phyloP scores from a whole-genome alignment of 1,284 basidiomycete species.

The Anthracocystis setariae region DNA sequence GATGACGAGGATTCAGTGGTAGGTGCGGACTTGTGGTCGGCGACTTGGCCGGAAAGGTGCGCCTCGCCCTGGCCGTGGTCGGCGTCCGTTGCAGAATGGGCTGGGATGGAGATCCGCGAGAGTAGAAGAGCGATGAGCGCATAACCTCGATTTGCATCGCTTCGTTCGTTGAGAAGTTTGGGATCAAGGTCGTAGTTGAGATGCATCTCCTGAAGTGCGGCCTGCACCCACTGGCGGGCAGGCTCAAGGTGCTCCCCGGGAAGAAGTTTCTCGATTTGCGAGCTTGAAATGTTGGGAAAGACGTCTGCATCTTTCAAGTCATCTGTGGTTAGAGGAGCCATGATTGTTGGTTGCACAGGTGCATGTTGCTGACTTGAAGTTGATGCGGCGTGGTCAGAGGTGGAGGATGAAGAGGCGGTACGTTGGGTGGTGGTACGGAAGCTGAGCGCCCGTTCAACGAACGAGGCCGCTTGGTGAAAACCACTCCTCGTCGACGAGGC shows the following conservation, averaged over 20 bases:
- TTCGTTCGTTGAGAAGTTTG: constrained; percentile 46
- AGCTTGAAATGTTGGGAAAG: constrained; percentile 37
- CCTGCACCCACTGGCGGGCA: constrained; percentile 24
- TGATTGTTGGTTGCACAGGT: neutral
- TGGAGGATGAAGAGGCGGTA: constrained; percentile 8
- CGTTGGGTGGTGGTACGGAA: constrained; percentile 31
- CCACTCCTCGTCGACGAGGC: constrained; percentile 21
- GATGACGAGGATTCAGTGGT: neutral
- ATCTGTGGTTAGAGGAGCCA: constrained; percentile 13
- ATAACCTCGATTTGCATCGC: constrained; percentile 44
- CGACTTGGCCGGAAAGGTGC: constrained; percentile 28
- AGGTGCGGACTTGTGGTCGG: constrained; percentile 4
- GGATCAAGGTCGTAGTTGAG: constrained; percentile 58
- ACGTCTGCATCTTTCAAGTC: constrained; percentile 23
- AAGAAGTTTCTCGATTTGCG: constrained; percentile 34
- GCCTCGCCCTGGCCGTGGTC: constrained; percentile 20
- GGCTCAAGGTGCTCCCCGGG: constrained; percentile 24
- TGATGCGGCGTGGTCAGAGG: constrained; percentile 1
- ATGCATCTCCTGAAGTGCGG: constrained; percentile 58
- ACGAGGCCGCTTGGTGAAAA: constrained; percentile 45
- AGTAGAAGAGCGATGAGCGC: constrained; percentile 48
- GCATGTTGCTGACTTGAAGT: neutral
- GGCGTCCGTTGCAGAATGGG: neutral
- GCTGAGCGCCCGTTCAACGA: constrained; percentile 46
- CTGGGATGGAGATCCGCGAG: constrained; percentile 17